Percentiles rank a stretch among this genome's conserved stretches.
Evolutionary conservation across 345 rosid genomes (phyloP).

Genomic region (Xanthoceras sorbifolium): DNA sequence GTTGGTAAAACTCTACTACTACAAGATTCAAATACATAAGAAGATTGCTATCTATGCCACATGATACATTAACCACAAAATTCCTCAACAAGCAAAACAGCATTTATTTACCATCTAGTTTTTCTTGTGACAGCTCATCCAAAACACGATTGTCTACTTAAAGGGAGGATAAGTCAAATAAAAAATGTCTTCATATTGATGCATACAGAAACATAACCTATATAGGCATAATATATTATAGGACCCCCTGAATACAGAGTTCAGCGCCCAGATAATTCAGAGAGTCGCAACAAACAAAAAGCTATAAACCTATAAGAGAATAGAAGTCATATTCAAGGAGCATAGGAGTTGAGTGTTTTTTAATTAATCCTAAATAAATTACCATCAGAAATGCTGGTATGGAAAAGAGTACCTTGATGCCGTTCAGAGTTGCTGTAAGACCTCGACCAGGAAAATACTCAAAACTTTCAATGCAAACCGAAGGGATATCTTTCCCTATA

Average conservation of each 20-base stretch:
- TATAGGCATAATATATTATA: no score
- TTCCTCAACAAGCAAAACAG: not conserved
- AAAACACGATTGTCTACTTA: no score
- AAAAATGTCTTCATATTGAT: no score
- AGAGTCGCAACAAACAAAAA: no score
- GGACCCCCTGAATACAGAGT: no score
- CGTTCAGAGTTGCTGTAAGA: conserved; percentile 80
- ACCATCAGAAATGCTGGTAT: not conserved
- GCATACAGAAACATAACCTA: no score
- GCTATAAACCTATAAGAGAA: no score
- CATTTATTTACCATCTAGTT: not conserved
- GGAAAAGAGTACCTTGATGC: conserved; percentile 54
- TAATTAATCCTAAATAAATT: not conserved
- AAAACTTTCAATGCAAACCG: conserved; percentile 75
- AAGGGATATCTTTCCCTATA: conserved; percentile 86
- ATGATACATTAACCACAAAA: not conserved
- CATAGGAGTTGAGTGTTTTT: not conserved
- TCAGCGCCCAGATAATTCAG: no score
- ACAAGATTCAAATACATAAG: no score
- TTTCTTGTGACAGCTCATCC: no score
- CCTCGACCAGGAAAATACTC: conserved; percentile 97
- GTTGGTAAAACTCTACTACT: not conserved
- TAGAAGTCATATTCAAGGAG: no score
- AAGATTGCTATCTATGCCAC: not conserved
- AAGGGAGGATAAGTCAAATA: no score